A percentile compares a stretch with the other conserved stretches of the same genome.
These are phyloP conservation scores for Phytopythium aichiense DNA, from an alignment of 352 stramenopile genomes.

Conservation along the genomic window DNA sequence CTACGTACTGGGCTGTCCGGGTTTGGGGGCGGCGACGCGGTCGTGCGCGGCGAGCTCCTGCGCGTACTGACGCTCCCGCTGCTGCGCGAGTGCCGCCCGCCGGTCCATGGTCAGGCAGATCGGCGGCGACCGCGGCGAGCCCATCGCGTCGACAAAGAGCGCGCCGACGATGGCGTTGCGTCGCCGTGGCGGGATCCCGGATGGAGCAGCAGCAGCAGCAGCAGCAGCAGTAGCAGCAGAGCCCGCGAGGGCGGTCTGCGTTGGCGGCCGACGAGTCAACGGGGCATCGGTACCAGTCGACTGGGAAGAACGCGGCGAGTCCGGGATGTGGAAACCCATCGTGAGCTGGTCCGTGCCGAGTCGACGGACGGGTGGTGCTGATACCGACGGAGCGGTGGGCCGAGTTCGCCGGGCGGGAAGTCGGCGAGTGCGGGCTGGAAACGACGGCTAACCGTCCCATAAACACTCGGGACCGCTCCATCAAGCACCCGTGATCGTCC, in stretches of 20 bases:
- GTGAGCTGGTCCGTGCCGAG: not conserved
- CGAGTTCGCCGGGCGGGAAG: not conserved
- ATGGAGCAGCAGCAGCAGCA: not conserved
- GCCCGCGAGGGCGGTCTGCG: not conserved
- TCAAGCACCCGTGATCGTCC: not conserved
- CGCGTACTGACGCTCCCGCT: conserved; percentile 25
- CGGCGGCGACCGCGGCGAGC: conserved; percentile 36
- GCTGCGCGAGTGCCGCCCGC: conserved; percentile 25
- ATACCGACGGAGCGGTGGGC: conserved; percentile 2
- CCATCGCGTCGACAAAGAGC: conserved; percentile 35
- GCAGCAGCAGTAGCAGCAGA: not conserved
- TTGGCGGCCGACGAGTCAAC: not conserved
- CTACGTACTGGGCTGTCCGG: not conserved
- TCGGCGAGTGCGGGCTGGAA: not conserved
- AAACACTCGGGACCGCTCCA: not conserved
- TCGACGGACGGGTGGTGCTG: not conserved
- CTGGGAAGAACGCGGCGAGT: conserved; percentile 28
- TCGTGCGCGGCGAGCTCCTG: conserved; percentile 7
- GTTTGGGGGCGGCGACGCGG: not conserved
- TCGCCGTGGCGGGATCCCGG: conserved; percentile 16
- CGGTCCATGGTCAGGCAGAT: conserved; percentile 30
- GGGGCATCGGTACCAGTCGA: not conserved
- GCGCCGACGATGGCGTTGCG: conserved; percentile 56
- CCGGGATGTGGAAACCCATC: conserved; percentile 71
- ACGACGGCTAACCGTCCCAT: not conserved